These are phyloP conservation scores for Aspergillus pseudoglaucus DNA, from an alignment of 2,329 filamentous ascomycete species.

Conservation along the genomic window DNA sequence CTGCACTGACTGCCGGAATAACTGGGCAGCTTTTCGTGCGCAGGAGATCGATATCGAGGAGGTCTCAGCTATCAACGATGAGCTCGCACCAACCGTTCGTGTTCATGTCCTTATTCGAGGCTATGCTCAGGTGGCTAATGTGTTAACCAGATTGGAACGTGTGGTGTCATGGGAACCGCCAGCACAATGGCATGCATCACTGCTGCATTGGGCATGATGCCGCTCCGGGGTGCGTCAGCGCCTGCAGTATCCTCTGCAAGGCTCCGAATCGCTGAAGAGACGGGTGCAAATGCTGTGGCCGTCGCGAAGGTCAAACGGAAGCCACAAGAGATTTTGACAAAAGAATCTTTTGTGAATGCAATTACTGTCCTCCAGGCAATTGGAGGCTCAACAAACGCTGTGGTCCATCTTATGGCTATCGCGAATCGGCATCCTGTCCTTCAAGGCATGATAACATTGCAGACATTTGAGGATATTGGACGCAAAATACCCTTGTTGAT, in stretches of 20 bases:
- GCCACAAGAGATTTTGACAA: constrained; percentile 41
- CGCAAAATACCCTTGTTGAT: constrained; percentile 42
- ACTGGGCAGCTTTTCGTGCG: constrained; percentile 64
- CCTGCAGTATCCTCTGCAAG: constrained; percentile 49
- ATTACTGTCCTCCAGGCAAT: constrained; percentile 50
- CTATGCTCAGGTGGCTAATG: constrained; percentile 3
- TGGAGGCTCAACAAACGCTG: constrained; percentile 52
- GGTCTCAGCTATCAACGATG: constrained; percentile 63
- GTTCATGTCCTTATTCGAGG: background rate
- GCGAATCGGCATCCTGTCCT: constrained; percentile 47
- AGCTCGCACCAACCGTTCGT: constrained; percentile 62
- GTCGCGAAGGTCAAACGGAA: constrained; percentile 33
- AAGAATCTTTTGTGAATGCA: constrained; percentile 47
- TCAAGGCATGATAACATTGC: constrained; percentile 39
- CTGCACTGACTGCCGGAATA: constrained; percentile 68
- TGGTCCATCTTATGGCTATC: constrained; percentile 50
- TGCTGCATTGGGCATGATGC: constrained; percentile 49
- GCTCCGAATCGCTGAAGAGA: constrained; percentile 49
- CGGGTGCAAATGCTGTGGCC: constrained; percentile 44
- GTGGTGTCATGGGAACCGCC: constrained; percentile 54
- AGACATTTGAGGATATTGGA: constrained; percentile 45
- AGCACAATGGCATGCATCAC: constrained; percentile 53
- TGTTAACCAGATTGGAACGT: constrained; percentile 39
- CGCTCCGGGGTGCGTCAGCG: constrained; percentile 46
- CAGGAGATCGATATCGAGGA: constrained; percentile 65